Evolutionary conservation across 1,284 basidiomycete species (phyloP).

Genomic region (Cystobasidium slooffiae): DNA sequence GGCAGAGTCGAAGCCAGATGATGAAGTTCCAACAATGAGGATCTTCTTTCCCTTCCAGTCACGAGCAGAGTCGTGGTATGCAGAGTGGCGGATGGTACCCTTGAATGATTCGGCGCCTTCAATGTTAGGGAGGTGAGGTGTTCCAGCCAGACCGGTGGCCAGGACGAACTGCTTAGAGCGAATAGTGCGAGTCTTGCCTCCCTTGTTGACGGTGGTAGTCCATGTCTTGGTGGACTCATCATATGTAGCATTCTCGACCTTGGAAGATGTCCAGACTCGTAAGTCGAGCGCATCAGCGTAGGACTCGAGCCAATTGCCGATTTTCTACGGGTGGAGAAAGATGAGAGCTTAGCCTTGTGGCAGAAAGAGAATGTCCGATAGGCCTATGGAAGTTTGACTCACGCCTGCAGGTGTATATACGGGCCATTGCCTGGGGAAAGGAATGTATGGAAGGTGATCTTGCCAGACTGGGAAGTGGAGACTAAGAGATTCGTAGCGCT

Average conservation of each 20-base stretch:
- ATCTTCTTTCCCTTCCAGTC: constrained; percentile 54
- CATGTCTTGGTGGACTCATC: constrained; percentile 55
- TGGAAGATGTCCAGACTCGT: constrained; percentile 49
- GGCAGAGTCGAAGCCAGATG: constrained; percentile 53
- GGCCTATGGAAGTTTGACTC: constrained; percentile 49
- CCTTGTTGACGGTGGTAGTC: constrained; percentile 57
- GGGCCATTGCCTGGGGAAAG: constrained; percentile 63
- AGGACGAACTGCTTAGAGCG: constrained; percentile 58
- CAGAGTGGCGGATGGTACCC: constrained; percentile 54
- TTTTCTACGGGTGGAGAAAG: constrained; percentile 52
- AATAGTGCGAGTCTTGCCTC: constrained; percentile 53
- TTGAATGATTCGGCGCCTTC: constrained; percentile 52
- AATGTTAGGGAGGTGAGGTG: constrained; percentile 57
- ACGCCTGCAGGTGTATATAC: constrained; percentile 64
- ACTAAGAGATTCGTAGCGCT: constrained; percentile 22
- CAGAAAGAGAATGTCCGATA: constrained; percentile 49
- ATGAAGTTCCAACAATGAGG: constrained; percentile 55
- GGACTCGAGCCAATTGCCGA: constrained; percentile 55
- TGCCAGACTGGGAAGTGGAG: constrained; percentile 67
- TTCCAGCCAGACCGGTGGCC: constrained; percentile 58
- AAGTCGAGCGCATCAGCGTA: constrained; percentile 54
- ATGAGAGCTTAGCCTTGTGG: constrained; percentile 46
- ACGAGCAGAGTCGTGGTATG: constrained; percentile 47
- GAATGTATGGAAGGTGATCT: constrained; percentile 60
- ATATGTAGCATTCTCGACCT: constrained; percentile 48